Conservation (phyloP, 345 rosid species). For the Populus ilicifolia region DNA sequence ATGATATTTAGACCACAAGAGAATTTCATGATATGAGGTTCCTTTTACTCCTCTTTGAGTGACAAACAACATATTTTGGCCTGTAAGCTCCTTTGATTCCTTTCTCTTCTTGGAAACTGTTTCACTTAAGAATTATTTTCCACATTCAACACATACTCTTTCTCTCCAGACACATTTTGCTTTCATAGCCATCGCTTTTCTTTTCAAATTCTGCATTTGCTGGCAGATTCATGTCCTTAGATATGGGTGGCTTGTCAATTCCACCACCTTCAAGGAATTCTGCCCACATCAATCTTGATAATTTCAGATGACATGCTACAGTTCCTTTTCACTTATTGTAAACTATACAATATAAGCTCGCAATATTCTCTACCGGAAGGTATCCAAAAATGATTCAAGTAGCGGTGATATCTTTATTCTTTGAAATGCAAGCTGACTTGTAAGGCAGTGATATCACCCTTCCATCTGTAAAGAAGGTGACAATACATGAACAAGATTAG, state of each 20-base stretch:
- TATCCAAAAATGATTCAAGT: neutral
- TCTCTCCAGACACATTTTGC: conserved; percentile 41
- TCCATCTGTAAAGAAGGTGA: conserved; percentile 60
- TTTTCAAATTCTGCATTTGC: conserved; percentile 61
- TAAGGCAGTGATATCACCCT: conserved; percentile 77
- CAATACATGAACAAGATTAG: too few relatives aligned
- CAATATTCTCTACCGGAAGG: too few relatives aligned
- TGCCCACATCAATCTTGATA: conserved; percentile 20
- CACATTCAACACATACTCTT: conserved; percentile 6
- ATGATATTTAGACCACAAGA: neutral
- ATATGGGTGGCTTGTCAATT: conserved; percentile 35
- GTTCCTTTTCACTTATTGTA: conserved; percentile 45
- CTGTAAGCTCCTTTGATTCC: conserved; percentile 49
- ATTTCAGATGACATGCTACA: conserved; percentile 28
- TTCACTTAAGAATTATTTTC: conserved; percentile 33
- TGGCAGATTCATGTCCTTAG: conserved; percentile 40
- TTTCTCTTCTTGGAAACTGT: conserved; percentile 62
- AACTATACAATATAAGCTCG: neutral
- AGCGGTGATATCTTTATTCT: conserved; percentile 62
- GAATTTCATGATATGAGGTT: too few relatives aligned
- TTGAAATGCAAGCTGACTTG: conserved; percentile 62
- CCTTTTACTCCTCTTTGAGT: too few relatives aligned
- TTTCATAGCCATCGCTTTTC: conserved; percentile 56
- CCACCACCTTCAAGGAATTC: conserved; percentile 27
- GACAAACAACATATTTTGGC: conserved; percentile 50